Evolutionary conservation across 2,329 filamentous ascomycete genomes (phyloP).

Genomic region (Colletotrichum gloeosporioides): DNA sequence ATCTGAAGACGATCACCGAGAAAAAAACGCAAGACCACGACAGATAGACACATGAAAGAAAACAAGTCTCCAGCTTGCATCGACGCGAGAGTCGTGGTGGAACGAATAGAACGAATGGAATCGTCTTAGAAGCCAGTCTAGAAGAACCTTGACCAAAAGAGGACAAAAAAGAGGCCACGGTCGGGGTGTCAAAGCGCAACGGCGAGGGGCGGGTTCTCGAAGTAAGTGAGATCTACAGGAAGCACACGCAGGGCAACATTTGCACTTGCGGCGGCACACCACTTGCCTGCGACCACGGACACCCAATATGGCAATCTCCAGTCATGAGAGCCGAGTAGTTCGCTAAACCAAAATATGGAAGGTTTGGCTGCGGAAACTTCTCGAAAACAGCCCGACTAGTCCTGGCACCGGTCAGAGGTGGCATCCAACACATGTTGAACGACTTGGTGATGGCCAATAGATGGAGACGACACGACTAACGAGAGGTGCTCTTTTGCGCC

Average conservation of each 20-base stretch:
- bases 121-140: constrained; percentile 10
- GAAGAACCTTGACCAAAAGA: constrained; percentile 11
- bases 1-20: constrained; percentile 1
- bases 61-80: neutral
- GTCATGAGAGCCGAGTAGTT: neutral
- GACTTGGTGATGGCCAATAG: neutral
- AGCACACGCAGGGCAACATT: neutral
- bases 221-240: neutral
- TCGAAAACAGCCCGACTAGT: constrained; percentile 3
- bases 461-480: neutral
- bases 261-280: neutral
- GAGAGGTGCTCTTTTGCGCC: neutral
- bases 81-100: neutral
- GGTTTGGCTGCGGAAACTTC: constrained; percentile 3
- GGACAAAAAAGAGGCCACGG: neutral
- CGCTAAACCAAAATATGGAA: neutral
- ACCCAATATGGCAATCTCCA: neutral
- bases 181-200: neutral
- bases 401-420: neutral
- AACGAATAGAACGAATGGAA: neutral
- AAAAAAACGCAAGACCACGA: neutral
- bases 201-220: neutral
- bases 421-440: neutral
- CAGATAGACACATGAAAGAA: neutral
- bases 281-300: neutral